These are phyloP conservation scores for Zizania palustris DNA, from an alignment of 202 grass and related monocot species.

Conservation along the genomic window DNA sequence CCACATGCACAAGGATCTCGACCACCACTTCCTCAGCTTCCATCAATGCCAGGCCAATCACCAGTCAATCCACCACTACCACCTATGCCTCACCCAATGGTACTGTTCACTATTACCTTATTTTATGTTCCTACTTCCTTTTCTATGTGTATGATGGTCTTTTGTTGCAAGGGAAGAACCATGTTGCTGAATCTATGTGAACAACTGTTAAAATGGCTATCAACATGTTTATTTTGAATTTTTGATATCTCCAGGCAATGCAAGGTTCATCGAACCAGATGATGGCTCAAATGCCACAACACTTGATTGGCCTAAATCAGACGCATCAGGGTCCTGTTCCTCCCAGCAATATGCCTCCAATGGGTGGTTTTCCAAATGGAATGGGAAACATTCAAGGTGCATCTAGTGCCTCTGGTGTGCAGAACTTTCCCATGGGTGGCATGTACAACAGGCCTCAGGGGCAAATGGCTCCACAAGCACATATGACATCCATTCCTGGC, in stretches of 20 bases:
- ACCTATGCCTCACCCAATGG: slow-evolving; percentile 84
- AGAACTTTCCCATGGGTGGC: slow-evolving; percentile 79
- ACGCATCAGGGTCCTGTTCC: slow-evolving; percentile 58
- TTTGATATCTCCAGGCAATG: slow-evolving; percentile 73
- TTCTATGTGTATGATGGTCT: slow-evolving; percentile 10
- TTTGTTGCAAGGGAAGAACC: slow-evolving; percentile 2
- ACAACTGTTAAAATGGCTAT: not conserved
- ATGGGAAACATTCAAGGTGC: slow-evolving; percentile 80
- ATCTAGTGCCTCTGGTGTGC: slow-evolving; percentile 62
- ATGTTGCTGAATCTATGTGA: slow-evolving; percentile 5
- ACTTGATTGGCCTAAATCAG: slow-evolving; percentile 80
- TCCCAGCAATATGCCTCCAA: slow-evolving; percentile 59
- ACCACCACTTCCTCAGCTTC: slow-evolving; percentile 57
- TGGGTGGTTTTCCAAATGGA: slow-evolving; percentile 75
- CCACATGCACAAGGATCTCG: slow-evolving; percentile 72
- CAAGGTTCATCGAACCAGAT: slow-evolving; percentile 79
- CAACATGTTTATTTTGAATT: slow-evolving; percentile 31
- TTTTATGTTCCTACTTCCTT: not conserved
- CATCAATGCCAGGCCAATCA: slow-evolving; percentile 55
- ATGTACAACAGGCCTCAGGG: slow-evolving; percentile 82
- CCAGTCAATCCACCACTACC: slow-evolving; percentile 74
- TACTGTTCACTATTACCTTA: slow-evolving; percentile 43
- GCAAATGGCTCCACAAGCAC: slow-evolving; percentile 74
- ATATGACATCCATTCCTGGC: slow-evolving; percentile 77
- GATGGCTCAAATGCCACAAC: slow-evolving; percentile 79